phyloP scores from a whole-genome alignment of 495 filamentous ascomycete genomes.

The Penicillium atrosanguineum region DNA sequence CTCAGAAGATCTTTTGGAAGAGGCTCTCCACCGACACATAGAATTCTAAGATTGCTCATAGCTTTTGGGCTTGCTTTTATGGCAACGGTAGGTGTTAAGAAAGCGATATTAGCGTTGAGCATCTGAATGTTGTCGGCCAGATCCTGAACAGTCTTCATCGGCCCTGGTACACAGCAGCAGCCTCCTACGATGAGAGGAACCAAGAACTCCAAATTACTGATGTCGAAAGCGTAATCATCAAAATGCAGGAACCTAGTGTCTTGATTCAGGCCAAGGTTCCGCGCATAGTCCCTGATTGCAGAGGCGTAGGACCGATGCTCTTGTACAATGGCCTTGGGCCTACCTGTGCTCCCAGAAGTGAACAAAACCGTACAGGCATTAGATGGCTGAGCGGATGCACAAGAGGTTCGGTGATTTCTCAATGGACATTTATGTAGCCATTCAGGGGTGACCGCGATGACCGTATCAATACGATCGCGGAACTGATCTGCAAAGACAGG shows the following conservation, averaged over 20 bases:
- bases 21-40: conserved; percentile 46
- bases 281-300: conserved; percentile 18
- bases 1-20: conserved; percentile 39
- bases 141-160: conserved; percentile 27
- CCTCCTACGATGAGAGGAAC: conserved; percentile 41
- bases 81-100: conserved; percentile 45
- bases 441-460: not conserved
- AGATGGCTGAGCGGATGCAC: conserved; percentile 6
- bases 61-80: conserved; percentile 30
- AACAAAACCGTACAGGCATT: conserved; percentile 34
- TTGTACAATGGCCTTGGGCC: conserved; percentile 48
- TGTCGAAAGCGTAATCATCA: conserved; percentile 46
- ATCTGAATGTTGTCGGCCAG: conserved; percentile 31
- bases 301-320: conserved; percentile 40
- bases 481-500: not conserved
- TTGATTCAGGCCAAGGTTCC: conserved; percentile 10
- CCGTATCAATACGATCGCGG: not conserved
- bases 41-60: conserved; percentile 33
- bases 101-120: conserved; percentile 36
- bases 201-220: conserved; percentile 41
- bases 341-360: conserved; percentile 46
- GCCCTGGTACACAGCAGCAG: conserved; percentile 44
- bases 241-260: conserved; percentile 42
- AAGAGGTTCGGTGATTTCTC: not conserved
- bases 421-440: no score